These are phyloP conservation scores for Anisodus tanguticus DNA, from an alignment of 257 asterid species.

Conservation along the genomic window DNA sequence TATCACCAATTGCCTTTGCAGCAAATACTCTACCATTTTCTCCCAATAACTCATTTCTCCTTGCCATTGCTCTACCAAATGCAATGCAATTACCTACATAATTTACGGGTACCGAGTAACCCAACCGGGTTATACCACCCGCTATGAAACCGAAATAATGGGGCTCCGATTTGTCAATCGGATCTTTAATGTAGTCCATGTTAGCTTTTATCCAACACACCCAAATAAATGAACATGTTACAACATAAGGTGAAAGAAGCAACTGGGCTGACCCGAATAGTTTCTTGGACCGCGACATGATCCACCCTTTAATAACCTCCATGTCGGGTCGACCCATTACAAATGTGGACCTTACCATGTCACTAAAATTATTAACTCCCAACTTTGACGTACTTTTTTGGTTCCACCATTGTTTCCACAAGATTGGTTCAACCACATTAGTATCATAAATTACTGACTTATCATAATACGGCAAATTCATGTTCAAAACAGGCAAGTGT, in stretches of 20 bases:
- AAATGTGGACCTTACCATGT: slow-evolving; percentile 48
- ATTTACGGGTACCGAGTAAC: slow-evolving; percentile 41
- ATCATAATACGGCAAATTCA: slow-evolving; percentile 39
- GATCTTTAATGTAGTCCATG: not conserved
- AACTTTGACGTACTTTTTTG: not conserved
- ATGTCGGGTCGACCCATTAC: slow-evolving; percentile 41
- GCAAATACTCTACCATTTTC: slow-evolving; percentile 49
- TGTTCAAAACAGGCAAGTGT: not conserved
- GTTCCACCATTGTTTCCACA: slow-evolving; percentile 37
- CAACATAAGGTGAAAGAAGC: slow-evolving; percentile 47
- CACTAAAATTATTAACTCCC: not conserved
- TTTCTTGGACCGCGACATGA: slow-evolving; percentile 35
- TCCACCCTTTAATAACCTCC: slow-evolving; percentile 41
- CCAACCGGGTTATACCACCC: slow-evolving; percentile 41
- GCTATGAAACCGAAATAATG: slow-evolving; percentile 42
- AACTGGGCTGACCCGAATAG: slow-evolving; percentile 31
- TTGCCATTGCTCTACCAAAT: slow-evolving; percentile 33
- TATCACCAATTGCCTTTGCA: slow-evolving; percentile 45
- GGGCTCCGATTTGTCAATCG: not conserved
- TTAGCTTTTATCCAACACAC: slow-evolving; percentile 46
- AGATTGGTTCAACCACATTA: slow-evolving; percentile 22
- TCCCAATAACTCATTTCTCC: slow-evolving; percentile 34
- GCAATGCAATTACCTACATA: slow-evolving; percentile 59
- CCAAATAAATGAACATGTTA: slow-evolving; percentile 50
- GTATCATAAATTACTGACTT: slow-evolving; percentile 43